A percentile compares a stretch with the other conserved stretches of the same genome.
Evolutionary conservation across 2,329 filamentous ascomycete species (phyloP).

Genomic region (Colletotrichum tofieldiae): DNA sequence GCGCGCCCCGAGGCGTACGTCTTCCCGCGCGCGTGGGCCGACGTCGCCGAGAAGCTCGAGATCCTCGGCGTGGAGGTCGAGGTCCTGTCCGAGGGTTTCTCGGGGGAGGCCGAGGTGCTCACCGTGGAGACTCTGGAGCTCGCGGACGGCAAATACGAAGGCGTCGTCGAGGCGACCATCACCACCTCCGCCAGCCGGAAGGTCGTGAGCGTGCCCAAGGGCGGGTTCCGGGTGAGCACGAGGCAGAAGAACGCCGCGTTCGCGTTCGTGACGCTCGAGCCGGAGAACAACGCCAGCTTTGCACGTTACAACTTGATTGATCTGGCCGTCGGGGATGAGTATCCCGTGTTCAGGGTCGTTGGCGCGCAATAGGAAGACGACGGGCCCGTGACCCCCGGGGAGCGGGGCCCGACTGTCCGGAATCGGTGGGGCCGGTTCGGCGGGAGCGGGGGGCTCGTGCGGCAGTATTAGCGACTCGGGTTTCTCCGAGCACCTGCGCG

Average conservation of each 20-base stretch:
- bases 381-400: background rate
- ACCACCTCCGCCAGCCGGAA: constrained; percentile 42
- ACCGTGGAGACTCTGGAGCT: constrained; percentile 46
- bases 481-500: background rate
- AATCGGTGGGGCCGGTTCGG: background rate
- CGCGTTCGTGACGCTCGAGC: constrained; percentile 50
- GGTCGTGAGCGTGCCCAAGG: constrained; percentile 46
- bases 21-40: constrained; percentile 49
- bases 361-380: background rate
- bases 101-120: constrained; percentile 48
- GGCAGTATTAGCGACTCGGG: background rate
- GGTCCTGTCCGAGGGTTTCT: constrained; percentile 44
- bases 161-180: constrained; percentile 45
- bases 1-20: constrained; percentile 49
- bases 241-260: constrained; percentile 51
- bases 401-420: background rate
- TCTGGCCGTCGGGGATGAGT: constrained; percentile 49
- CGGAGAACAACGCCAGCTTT: constrained; percentile 52
- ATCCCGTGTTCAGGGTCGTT: constrained; percentile 48
- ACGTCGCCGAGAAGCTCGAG: constrained; percentile 47
- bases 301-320: constrained; percentile 50
- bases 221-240: constrained; percentile 51
- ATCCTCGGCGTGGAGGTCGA: constrained; percentile 48
- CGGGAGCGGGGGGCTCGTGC: background rate
- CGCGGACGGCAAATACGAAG: constrained; percentile 48